Base-by-base conservation (phyloP, 768 basidiomycete species). In the Boletus rubroflammeus region DNA sequence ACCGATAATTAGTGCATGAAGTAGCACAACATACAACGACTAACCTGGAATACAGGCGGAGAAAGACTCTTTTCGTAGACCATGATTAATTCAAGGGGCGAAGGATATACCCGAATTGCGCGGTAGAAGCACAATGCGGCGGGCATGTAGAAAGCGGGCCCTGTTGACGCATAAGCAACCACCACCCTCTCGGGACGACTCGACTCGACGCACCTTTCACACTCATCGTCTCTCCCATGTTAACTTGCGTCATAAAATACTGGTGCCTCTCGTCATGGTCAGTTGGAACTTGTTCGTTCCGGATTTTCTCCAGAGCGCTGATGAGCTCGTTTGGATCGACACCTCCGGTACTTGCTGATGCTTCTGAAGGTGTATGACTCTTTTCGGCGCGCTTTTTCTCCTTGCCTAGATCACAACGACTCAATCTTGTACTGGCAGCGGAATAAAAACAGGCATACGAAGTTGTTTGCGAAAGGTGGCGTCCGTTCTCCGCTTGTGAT, bases 51-150 rank as follows among this genome's bases (percentile, higher is more conserved):
- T 46, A 93, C 76, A 35, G 84, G 78, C 26, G 82, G 80, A 3
- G 92, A 89, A 29, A 96, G 84, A 32, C 93, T 94, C 73, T 89
- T 88, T 74, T 98, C 86, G 66, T 97, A 96, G 57, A 98, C 95
- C 71, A 88, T 83, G 63, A 99, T 88, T 62, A 98, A 83, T 72
- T 98, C 97, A 31, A 93, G 84, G 0, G 95, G 93, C 29, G 90
- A 84, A 47, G 97, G 97, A 75, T 99, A 99, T 34, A 97, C 93
- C 51, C 88, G 80, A 54, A 98, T 84, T 1, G 93, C 95, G 47
- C 93, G 83, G 81, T 86, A 99, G 82, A 98, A 98, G 39, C 85
- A 82, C 67, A 91, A 72, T 39, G 97, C 95, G 19, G 95, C 86
- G 11, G 85, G 80, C 26, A 98, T 78, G 66, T 87, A 75, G 72